Evolutionary conservation across 2,329 filamentous ascomycete genomes (phyloP), one percentile per base, ranked within the genome.

Genomic region (Neofusicoccum ribis): DNA sequence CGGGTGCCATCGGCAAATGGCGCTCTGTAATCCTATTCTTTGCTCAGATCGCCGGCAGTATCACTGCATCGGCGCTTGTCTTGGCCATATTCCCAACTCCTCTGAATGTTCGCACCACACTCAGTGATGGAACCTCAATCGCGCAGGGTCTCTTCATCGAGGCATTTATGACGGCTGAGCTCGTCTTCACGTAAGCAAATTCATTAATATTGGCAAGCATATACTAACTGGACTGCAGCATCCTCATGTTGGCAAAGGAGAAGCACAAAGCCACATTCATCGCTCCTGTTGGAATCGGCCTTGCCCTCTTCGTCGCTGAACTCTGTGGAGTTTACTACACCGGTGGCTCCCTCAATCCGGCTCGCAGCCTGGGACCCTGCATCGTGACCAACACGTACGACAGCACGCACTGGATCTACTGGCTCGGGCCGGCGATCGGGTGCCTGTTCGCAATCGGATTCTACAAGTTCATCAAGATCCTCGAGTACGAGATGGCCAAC

Each of bases 361-460:
- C 81, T 3, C 75, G 81, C 52, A 80, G 78, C 31, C 81, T 82
- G 67, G 81, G 79, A 5, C 80, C 80, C 1, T 77, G 75, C 63
- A 78, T 82, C 12, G 76, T 78, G 34, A 71, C 79, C 20, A 66
- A 67, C 58, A 73, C 70, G 23, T 83, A 81, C 66, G 77, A 79
- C 9, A 66, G 69, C 36, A 75, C 81, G 65, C 75, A 81, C 68
- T 80, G 79, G 79, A 80, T 83, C 66, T 83, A 83, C 72, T 83
- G 81, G 81, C 68, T 82, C 37, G 81, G 80, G 0, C 81, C 81
- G n/a, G 37, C 73, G 1, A 74, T 77, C 72, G 77, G 77, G 0
- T 74, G 74, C 5, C 36, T 77, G 15, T 68, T 79, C 17, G 78
- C 78, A 1, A 76, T 70, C 12, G 74, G 66, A 3, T 77, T 79